Conservation (phyloP, 2,329 filamentous ascomycete genomes). For the Alternaria brassicicola region DNA sequence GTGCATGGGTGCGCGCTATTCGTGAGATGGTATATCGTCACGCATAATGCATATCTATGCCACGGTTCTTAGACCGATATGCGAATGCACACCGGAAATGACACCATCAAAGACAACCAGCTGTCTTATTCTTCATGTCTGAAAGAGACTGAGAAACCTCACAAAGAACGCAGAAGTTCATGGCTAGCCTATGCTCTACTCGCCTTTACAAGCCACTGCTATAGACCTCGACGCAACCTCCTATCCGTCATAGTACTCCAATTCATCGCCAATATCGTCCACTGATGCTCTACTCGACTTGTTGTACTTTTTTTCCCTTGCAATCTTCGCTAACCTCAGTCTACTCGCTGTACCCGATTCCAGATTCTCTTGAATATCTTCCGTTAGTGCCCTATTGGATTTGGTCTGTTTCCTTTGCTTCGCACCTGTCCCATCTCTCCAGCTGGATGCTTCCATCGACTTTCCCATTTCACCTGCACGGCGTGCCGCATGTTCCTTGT, state of each 20-base stretch:
- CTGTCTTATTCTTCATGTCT: no score
- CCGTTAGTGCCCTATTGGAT: background rate
- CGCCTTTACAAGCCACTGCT: fast-evolving
- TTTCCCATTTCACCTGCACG: no score
- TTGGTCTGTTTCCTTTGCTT: background rate
- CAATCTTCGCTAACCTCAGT: background rate
- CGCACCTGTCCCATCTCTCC: background rate
- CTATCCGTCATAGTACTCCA: background rate
- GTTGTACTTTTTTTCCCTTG: background rate
- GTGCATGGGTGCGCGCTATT: no score
- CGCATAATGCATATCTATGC: no score
- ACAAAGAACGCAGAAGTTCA: background rate
- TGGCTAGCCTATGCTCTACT: no score
- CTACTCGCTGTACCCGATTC: background rate
- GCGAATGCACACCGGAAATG: no score
- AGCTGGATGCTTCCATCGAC: no score
- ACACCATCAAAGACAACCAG: no score
- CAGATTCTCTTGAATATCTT: background rate
- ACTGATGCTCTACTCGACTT: background rate
- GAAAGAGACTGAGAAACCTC: background rate
- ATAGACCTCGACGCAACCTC: background rate
- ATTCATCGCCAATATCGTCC: background rate
- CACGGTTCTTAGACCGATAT: no score
- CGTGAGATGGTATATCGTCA: no score
- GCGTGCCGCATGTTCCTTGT: no score